A percentile compares a stretch with the other conserved stretches of the same genome.
These are phyloP conservation scores for Vararia minispora DNA, from an alignment of 768 basidiomycete genomes.

Conservation along the genomic window DNA sequence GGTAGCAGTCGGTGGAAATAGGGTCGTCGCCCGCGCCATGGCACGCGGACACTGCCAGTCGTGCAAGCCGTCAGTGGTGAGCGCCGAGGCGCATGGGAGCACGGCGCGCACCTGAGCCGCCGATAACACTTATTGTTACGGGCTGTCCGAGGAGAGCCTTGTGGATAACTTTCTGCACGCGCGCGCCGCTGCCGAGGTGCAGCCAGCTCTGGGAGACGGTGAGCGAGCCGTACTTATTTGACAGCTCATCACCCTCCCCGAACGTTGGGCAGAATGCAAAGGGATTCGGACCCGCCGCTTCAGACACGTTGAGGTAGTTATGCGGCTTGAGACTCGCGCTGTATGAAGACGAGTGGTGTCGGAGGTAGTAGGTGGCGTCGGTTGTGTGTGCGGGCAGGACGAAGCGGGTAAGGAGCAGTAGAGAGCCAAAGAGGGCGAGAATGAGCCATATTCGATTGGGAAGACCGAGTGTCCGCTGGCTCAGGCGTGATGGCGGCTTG, in stretches of 20 bases:
- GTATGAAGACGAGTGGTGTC: constrained; percentile 16
- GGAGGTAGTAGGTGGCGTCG: constrained; percentile 16
- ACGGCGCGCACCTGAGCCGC: constrained; percentile 64
- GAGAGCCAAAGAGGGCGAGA: constrained; percentile 36
- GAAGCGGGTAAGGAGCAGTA: constrained; percentile 47
- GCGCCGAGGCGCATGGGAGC: neutral
- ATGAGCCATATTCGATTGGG: constrained; percentile 64
- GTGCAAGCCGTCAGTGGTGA: constrained; percentile 8
- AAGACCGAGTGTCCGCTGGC: constrained; percentile 48
- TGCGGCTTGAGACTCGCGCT: constrained; percentile 46
- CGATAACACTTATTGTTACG: constrained; percentile 82
- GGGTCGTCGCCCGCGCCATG: constrained; percentile 92
- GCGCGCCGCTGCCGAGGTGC: constrained; percentile 70
- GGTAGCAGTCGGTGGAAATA: constrained; percentile 76
- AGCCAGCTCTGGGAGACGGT: constrained; percentile 63
- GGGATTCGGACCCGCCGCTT: constrained; percentile 48
- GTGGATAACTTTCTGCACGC: constrained; percentile 74
- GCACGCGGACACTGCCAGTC: constrained; percentile 79
- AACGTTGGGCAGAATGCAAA: constrained; percentile 89
- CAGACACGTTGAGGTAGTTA: constrained; percentile 68
- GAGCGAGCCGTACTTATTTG: constrained; percentile 65
- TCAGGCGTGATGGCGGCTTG: constrained; percentile 36
- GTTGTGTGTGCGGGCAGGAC: constrained; percentile 27
- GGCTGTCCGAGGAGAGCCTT: constrained; percentile 78
- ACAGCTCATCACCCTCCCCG: constrained; percentile 73